Base-by-base conservation (phyloP, 768 basidiomycete genomes). In the Daedalea quercina region DNA sequence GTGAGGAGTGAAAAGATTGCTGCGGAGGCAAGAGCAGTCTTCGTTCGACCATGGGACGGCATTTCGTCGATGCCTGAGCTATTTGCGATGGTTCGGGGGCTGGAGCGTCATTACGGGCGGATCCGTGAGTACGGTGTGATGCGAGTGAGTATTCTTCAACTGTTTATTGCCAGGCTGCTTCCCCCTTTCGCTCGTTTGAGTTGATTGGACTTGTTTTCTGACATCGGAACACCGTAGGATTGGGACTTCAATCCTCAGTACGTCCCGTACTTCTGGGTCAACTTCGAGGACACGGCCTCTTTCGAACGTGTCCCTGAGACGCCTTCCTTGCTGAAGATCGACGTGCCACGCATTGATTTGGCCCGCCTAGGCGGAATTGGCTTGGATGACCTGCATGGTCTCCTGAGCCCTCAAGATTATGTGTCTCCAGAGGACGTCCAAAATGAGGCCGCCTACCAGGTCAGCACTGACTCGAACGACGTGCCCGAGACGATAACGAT, bases 21-120 rank as follows among this genome's bases (percentile, higher is more conserved):
- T 40, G 4, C 19, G 15, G 44, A 28, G 7, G 19, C 7, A 20
- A 45, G 19, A 22, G 20, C 57, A 3, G 34, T 77, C 11, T 63
- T 65, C 28, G 64, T 81, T 34, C 70, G 74, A 42, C 65, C 73
- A 44, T 74, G 70, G 61, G 64, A 65, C 40, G 67, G 69, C 9
- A 63, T 79, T 15, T 63, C 59, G 2, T 76, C 75, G 31, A 75
- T 81, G 58, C 65, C 71, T 3, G 78, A 85, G 22, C 77, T 75
- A 3, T 71, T 76, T 8, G 69, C 76, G 44, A 69, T 82, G 44
- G 61, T 85, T 51, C 75, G 78, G 44, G 76, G 73, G 8, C 58
- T 85, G 25, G 84, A 87, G 66, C 71, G 48, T 53, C 58, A 40
- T 41, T 67, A 56, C 40, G 61, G 61, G 20, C 37, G 44, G 9